Evolutionary conservation across 345 rosid genomes (phyloP), one percentile per base, ranked within the genome.

Genomic region (Arabis alpina): DNA sequence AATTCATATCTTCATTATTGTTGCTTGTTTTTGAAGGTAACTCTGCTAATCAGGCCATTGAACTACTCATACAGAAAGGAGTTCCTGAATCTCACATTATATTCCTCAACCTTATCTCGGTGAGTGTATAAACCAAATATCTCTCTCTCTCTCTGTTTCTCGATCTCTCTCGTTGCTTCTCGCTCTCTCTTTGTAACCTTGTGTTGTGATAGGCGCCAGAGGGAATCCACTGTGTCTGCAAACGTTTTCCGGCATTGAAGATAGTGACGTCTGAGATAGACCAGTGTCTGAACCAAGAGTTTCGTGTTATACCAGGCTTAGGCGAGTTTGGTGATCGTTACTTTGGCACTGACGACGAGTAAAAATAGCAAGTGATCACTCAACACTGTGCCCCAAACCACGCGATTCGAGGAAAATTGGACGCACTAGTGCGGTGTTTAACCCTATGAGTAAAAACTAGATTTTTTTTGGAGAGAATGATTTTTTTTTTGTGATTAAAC

Each of bases 291-390:
- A 91, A 94, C 60, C 82, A 89, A 72, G 99, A 94, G 68, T 94
- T 78, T 75, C 95, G 95, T 2, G 99, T 94, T 45, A 84, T 94
- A 77, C 99, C 99, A 0, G 99, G 99, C 19, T 64, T 94, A 83
- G 99, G 96, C 15, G 97, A 94, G 87, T 94, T 94, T 63, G 99
- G 99, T 0, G 96, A 94, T 78, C 91, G 93, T 9, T 94, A 94
- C 86, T 94, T 94, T 25, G 97, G 97, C 32, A 94, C 99, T 5
- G 97, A 91, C 68, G 97, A 94, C 68, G 97, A 94, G 73, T 89
- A 78, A 81, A 49, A 48, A 6, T 39, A 47, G 50, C 32, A 48
- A 56, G 51, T 30, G n/a, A 54, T 42, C 23, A 14, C 42, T 19
- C 41, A 45, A 62, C 45, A 61, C 37, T 47, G 56, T 32, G 7